Base-by-base conservation (phyloP, 495 filamentous ascomycete species). In the Penicillium robsamsonii region DNA sequence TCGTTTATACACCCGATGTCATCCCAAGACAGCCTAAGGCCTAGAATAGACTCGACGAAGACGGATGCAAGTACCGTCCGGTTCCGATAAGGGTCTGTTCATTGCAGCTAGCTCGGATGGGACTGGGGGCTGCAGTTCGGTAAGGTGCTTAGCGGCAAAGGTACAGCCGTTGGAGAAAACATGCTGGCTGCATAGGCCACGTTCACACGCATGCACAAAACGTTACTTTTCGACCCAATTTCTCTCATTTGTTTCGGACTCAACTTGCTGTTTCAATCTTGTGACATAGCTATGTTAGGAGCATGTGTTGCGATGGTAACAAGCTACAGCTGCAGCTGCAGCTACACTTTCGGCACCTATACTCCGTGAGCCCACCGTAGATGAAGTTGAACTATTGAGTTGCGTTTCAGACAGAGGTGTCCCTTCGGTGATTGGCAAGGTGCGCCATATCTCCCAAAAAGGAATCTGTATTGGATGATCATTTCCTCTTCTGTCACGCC, bases 331-430 rank as follows among this genome's bases (percentile, higher is more conserved):
- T 53, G 48, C 56, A 29, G 37, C 15, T 58, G 41, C 54, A 56
- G 58, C 33, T 53, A 51, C 56, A 31, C 50, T 18, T 57, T 57
- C 58, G 60, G 58, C 27, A 64, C 55, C 46, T 38, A 43, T 50
- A 37, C 25, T 27, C 25, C 25, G 25, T 27, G 38, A 33, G 4
- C n/a, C 22, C 31, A 7, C 20, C 15, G 48, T 49, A 5, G 47
- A 47, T 49, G 43, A 20, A 37, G 49, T 31, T 20, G 24, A 56
- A 17, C 35, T 17, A 38, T 50, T 53, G 44, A 45, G 24, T 55
- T 44, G 40, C 22, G 60, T 66, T 66, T 66, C 63, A 68, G 58
- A 66, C 60, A 56, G 60, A 58, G 30, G 49, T 22, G 40, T 56
- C 11, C 11, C 22, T 41, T 27, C 6, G 27, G 29, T 55, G 56